Conservation (phyloP, 768 basidiomycete species). For the Leccinum rimulosum region DNA sequence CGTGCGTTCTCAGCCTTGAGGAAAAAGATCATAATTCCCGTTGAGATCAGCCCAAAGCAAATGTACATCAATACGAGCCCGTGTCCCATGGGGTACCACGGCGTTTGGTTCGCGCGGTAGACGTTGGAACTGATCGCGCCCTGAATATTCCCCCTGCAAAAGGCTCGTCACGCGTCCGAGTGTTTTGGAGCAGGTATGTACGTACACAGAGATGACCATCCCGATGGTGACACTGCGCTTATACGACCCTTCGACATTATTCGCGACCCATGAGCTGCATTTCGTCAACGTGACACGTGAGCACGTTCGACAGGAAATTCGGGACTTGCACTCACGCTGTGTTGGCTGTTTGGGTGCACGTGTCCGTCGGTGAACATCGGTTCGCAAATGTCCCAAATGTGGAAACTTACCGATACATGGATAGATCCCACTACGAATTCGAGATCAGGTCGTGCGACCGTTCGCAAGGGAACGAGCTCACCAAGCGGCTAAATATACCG, state of each 20-base stretch:
- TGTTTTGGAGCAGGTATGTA: neutral
- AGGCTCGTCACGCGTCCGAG: neutral
- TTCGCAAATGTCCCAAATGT: neutral
- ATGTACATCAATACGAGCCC: constrained; percentile 75
- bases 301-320: neutral
- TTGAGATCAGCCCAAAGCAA: constrained; percentile 53
- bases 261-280: constrained; percentile 52
- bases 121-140: constrained; percentile 78
- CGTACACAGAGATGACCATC: constrained; percentile 66
- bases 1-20: constrained; percentile 61
- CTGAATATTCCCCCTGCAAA: constrained; percentile 64
- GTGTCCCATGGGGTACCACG: constrained; percentile 63
- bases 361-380: neutral
- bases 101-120: constrained; percentile 64
- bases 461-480: constrained; percentile 28
- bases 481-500: constrained; percentile 69
- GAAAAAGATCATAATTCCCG: constrained; percentile 39
- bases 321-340: constrained; percentile 42
- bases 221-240: constrained; percentile 71
- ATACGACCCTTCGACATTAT: constrained; percentile 74
- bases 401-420: constrained; percentile 60
- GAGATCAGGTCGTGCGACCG: neutral
- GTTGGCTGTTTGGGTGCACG: constrained; percentile 43
- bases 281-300: constrained; percentile 4
- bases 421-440: constrained; percentile 58